A percentile compares a stretch with the other conserved stretches of the same genome.
Evolutionary conservation across 2,329 filamentous ascomycete genomes (phyloP).

Genomic region (Coniochaeta ligniaria): DNA sequence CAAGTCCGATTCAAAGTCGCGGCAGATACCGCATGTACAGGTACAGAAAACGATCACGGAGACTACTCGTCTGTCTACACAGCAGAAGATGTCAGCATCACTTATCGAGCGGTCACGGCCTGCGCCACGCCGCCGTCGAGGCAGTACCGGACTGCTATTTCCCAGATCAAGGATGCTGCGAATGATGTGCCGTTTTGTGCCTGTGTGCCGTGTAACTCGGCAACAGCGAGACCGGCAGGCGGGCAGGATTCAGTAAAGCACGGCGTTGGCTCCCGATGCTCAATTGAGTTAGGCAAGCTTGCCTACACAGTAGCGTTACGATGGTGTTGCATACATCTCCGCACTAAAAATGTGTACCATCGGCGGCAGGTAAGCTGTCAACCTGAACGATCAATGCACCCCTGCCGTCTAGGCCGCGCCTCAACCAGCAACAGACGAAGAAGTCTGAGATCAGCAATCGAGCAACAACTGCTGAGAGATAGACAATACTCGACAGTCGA

Average conservation of each 20-base stretch:
- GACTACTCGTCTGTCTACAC: background rate
- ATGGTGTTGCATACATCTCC: background rate
- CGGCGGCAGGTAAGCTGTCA: background rate
- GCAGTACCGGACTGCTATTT: background rate
- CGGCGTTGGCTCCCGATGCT: background rate
- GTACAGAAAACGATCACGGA: background rate
- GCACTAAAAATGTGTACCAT: background rate
- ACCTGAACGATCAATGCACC: background rate
- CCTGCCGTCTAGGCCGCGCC: background rate
- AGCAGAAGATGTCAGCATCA: background rate
- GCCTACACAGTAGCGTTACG: background rate
- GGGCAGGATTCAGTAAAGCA: background rate
- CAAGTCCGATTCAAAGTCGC: background rate
- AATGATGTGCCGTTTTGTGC: too few relatives aligned
- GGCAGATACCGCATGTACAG: background rate
- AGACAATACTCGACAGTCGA: background rate
- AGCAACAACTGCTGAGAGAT: background rate
- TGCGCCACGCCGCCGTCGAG: background rate
- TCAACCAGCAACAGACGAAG: background rate
- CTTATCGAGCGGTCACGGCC: background rate
- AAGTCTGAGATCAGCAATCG: background rate
- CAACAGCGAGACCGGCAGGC: background rate
- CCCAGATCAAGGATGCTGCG: background rate
- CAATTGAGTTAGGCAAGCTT: background rate
- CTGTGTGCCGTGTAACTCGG: background rate